These are phyloP conservation scores for Symbiodinium natans DNA, from an alignment of 73 alveolate genomes.

Conservation along the genomic window DNA sequence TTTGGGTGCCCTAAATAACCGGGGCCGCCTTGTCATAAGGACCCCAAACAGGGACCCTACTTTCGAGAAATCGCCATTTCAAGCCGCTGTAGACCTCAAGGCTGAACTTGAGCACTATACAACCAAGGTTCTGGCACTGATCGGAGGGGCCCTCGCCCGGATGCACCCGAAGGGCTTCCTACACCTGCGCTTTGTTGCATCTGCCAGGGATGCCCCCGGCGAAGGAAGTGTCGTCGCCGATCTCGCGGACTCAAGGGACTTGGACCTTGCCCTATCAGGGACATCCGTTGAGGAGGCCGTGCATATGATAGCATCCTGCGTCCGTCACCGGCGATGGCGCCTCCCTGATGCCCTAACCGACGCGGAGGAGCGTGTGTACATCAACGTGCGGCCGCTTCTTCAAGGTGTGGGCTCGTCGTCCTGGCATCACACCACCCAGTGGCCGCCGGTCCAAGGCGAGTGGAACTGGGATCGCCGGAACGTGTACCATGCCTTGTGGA, in stretches of 20 bases:
- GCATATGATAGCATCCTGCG: slow-evolving; percentile 24
- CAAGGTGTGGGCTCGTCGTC: background rate
- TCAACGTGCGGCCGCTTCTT: slow-evolving; percentile 76
- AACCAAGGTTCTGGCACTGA: slow-evolving; percentile 14
- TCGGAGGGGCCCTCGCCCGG: slow-evolving; percentile 67
- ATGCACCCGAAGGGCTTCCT: background rate
- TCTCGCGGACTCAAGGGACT: slow-evolving; percentile 62
- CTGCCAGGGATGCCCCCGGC: slow-evolving; percentile 65
- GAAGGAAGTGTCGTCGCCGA: slow-evolving; percentile 67
- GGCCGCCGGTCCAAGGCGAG: slow-evolving; percentile 75
- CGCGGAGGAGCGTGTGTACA: slow-evolving; percentile 39
- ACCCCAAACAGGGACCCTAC: too few species aligned
- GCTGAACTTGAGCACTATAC: too few species aligned
- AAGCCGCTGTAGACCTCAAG: too few species aligned
- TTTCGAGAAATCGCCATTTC: too few species aligned
- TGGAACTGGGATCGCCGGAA: slow-evolving; percentile 84
- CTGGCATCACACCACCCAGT: slow-evolving; percentile 62
- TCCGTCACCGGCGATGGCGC: slow-evolving; percentile 66
- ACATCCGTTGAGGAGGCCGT: background rate
- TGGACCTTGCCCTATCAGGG: slow-evolving; percentile 10
- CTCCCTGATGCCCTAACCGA: slow-evolving; percentile 48
- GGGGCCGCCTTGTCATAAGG: too few species aligned
- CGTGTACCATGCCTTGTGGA: slow-evolving; percentile 67
- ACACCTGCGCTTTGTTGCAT: slow-evolving; percentile 83
- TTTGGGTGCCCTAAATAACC: too few species aligned